Evolutionary conservation across 108 stramenopile genomes (phyloP), one percentile per base, ranked within the genome.

Genomic region (Bacterosira constricta): DNA sequence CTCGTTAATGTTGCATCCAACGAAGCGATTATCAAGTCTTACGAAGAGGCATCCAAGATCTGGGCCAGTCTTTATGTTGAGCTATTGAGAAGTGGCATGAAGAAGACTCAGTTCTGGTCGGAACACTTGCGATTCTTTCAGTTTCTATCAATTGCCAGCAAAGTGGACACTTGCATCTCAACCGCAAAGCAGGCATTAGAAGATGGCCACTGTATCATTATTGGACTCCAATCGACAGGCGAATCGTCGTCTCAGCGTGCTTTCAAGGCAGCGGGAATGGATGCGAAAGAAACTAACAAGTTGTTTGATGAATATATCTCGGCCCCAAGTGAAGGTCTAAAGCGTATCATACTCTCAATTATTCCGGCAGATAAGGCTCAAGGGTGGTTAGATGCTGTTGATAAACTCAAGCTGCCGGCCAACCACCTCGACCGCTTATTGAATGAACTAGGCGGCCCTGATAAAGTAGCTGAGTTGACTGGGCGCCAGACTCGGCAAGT

Each of bases 381-480:
- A 45, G 18, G 9, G 1, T 76, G 75, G 75, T 18, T 72, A 12
- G 65, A 66, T n/a, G 27, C 27, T 27, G 60, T 84, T 18, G 66
- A 63, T 17, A 35, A 32, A 9, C 30, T 83, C 8, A 25, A 66
- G 13, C 59, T 87, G 4, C 88, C 88, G 0, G 37, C 68, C 15
- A 79, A 77, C 34, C 77, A 83, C n/a, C 76, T 87, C 20, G 86
- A 87, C 46, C 67, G 71, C 5, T 44, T 87, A 8, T n/a, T 89
- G 8, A 80, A 89, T 49, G 63, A 81, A 38, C 77, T 89, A 1
- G 86, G 86, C 9, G 88, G 86, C 1, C 38, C 78, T 2, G 46
- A 49, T 5, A 61, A 45, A 12, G 80, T 81, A 32, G 90, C 88
- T 15, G 90, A 91, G 55, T 73, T 91, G 67, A 91, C 88, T 3